phyloP scores from a whole-genome alignment of 2,329 filamentous ascomycete genomes.

The Ophiobolus disseminans region DNA sequence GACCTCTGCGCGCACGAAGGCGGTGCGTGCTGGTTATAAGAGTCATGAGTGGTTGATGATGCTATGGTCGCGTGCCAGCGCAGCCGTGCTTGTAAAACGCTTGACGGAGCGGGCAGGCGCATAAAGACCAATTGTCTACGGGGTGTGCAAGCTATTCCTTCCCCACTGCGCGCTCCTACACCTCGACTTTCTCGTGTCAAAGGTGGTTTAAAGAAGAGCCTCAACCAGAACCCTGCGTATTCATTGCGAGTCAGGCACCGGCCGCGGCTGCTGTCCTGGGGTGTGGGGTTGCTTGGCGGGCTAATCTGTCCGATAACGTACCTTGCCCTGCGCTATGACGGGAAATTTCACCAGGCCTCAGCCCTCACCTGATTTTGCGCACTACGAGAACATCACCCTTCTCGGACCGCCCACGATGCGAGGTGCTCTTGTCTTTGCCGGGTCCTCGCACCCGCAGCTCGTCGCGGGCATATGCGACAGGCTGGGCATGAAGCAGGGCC shows the following conservation, averaged over 20 bases:
- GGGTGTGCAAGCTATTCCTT: not conserved
- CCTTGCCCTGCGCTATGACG: slow-evolving; percentile 23
- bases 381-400: slow-evolving; percentile 38
- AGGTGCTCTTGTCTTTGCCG: slow-evolving; percentile 71
- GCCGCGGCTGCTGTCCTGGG: slow-evolving; percentile 4
- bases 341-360: slow-evolving; percentile 33
- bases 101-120: slow-evolving; percentile 8
- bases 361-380: slow-evolving; percentile 27
- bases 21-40: slow-evolving; percentile 43
- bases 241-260: slow-evolving; percentile 17
- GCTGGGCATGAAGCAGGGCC: slow-evolving; percentile 65
- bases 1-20: slow-evolving; percentile 47
- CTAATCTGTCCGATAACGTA: not conserved
- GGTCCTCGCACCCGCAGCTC: slow-evolving; percentile 69
- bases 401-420: slow-evolving; percentile 61
- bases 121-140: slow-evolving; percentile 10
- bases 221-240: not conserved
- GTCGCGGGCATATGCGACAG: slow-evolving; percentile 71
- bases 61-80: slow-evolving; percentile 42
- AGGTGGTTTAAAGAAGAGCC: not conserved
- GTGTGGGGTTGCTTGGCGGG: slow-evolving; percentile 9
- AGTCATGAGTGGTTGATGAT: slow-evolving; percentile 35
- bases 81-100: slow-evolving; percentile 32
- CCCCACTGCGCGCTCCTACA: not conserved
- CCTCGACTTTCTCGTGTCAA: not conserved